Evolutionary conservation across 208 protist genomes (phyloP).

Genomic region (Vickermania spadyakhi): DNA sequence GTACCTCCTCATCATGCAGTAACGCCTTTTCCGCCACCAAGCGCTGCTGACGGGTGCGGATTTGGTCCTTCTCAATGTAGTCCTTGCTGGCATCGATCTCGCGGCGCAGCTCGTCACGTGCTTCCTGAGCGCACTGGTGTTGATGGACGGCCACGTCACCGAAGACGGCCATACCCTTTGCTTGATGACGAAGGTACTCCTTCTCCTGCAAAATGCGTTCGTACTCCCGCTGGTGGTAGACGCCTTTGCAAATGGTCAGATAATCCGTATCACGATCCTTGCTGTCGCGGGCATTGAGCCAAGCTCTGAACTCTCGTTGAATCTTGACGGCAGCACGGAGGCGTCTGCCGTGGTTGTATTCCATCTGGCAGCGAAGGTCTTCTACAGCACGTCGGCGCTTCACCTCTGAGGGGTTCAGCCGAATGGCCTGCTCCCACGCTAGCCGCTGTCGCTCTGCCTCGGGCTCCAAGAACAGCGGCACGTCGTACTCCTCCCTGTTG

Average conservation of each 20-base stretch:
- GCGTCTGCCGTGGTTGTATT: constrained; percentile 20
- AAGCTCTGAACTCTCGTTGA: constrained; percentile 47
- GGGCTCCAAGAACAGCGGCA: constrained; percentile 38
- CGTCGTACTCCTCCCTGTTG: constrained; percentile 46
- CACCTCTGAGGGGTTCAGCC: constrained; percentile 39
- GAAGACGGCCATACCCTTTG: constrained; percentile 13
- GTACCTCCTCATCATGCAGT: constrained; percentile 29
- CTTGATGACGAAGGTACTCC: constrained; percentile 9
- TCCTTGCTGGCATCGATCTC: constrained; percentile 12
- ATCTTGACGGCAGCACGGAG: constrained; percentile 44
- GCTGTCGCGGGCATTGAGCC: constrained; percentile 31
- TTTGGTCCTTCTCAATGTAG: constrained; percentile 6
- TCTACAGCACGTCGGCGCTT: constrained; percentile 27
- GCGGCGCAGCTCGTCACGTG: constrained; percentile 10
- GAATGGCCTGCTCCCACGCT: constrained; percentile 30
- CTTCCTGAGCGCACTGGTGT: constrained; percentile 2
- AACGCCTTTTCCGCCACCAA: constrained; percentile 20
- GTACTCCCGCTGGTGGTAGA: constrained; percentile 43
- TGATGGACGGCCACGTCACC: constrained; percentile 19
- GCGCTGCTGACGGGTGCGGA: constrained; percentile 10
- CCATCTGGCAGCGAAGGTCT: constrained; percentile 19
- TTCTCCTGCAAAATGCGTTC: constrained; percentile 15
- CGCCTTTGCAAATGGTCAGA: constrained; percentile 24
- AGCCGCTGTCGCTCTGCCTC: constrained; percentile 31
- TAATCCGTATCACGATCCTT: constrained; percentile 24